Conservation (phyloP, 73 alveolate genomes). For the Tetrahymena elliotti region DNA sequence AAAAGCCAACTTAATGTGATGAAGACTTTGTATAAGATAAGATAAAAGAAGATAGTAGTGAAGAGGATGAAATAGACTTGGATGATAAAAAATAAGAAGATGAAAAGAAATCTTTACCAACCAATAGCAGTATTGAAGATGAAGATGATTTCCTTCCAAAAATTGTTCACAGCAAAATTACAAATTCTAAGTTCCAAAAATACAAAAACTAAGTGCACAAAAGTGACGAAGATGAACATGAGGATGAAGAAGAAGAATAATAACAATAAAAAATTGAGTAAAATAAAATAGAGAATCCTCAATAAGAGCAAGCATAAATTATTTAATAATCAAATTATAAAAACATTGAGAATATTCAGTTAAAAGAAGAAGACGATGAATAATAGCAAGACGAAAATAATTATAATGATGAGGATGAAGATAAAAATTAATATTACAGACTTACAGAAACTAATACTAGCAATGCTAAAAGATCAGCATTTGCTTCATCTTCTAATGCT, state of each 20-base stretch:
- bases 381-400: not conserved
- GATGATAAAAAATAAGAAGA: not conserved
- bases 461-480: not conserved
- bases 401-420: not conserved
- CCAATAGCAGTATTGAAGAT: not conserved
- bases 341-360: not conserved
- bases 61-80: not conserved
- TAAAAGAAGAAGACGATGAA: not conserved
- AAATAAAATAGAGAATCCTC: not conserved
- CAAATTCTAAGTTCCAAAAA: not conserved
- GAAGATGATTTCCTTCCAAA: not conserved
- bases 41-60: not conserved
- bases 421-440: not conserved
- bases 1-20: not conserved
- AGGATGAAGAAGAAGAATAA: not conserved
- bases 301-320: not conserved
- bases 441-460: not conserved
- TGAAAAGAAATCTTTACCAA: not conserved
- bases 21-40: not conserved
- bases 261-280: not conserved
- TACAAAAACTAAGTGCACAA: not conserved
- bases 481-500: not conserved
- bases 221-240: not conserved
- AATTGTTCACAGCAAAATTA: not conserved
- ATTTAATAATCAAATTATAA: no score